These are phyloP conservation scores for Medicago ruthenica DNA, from an alignment of 306 rosid genomes.

Conservation along the genomic window DNA sequence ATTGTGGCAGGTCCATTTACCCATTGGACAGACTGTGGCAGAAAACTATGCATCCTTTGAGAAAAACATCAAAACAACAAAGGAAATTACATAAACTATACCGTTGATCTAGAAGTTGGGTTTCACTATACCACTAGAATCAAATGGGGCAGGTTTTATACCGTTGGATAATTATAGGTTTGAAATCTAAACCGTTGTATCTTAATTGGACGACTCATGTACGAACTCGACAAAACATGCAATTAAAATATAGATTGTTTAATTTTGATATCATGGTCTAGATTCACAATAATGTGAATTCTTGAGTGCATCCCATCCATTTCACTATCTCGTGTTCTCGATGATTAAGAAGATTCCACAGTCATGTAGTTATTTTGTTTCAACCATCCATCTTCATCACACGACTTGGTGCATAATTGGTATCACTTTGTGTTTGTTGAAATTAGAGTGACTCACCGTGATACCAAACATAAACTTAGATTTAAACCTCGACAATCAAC, in stretches of 20 bases:
- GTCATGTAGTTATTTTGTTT: neutral
- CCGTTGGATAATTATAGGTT: neutral
- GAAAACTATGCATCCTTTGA: slow-evolving; percentile 35
- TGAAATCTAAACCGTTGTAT: neutral
- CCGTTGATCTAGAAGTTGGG: neutral
- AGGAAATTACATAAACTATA: too few species aligned
- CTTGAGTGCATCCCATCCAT: neutral
- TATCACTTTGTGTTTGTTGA: too few species aligned
- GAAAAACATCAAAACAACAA: slow-evolving; percentile 15
- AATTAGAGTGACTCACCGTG: too few species aligned
- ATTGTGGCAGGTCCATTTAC: slow-evolving; percentile 37
- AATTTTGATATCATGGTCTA: neutral
- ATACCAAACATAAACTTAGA: neutral
- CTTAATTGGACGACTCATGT: neutral
- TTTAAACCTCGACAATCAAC: neutral
- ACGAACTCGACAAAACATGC: neutral
- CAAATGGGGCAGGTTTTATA: neutral
- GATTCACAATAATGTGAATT: neutral
- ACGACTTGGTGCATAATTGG: too few species aligned
- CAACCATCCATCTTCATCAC: neutral
- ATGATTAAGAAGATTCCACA: neutral
- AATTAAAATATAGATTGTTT: neutral
- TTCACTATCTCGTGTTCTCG: neutral
- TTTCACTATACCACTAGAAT: neutral
- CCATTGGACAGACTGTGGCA: slow-evolving; percentile 22